These are phyloP conservation scores for Gardenia jasminoides DNA, from an alignment of 257 asterid genomes.

Conservation along the genomic window DNA sequence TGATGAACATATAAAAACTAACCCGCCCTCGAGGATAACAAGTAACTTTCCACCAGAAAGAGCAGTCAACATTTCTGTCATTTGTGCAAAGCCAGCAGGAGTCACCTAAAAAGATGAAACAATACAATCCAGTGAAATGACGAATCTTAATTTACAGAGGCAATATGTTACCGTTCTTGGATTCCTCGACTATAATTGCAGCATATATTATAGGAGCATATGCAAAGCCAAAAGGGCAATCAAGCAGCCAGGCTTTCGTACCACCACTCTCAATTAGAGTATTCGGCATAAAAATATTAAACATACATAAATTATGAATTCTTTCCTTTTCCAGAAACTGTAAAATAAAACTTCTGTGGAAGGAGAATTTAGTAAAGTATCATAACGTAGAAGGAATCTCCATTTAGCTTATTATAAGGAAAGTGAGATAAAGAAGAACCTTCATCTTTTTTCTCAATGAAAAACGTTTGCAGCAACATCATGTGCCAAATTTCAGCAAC, in stretches of 20 bases:
- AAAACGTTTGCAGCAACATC: neutral
- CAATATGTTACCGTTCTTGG: neutral
- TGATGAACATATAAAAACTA: conserved; percentile 31
- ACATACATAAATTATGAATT: too few relatives aligned
- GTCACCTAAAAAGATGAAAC: conserved; percentile 56
- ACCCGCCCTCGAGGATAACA: conserved; percentile 99
- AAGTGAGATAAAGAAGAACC: neutral
- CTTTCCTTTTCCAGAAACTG: neutral
- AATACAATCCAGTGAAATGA: neutral
- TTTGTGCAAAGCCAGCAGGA: conserved; percentile 86
- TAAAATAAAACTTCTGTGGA: neutral
- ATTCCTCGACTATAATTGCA: neutral
- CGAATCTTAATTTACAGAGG: neutral
- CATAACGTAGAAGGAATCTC: neutral
- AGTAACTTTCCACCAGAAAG: conserved; percentile 85
- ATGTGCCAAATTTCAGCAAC: neutral
- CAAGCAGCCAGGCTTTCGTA: neutral
- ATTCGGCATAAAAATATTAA: neutral
- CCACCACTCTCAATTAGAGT: neutral
- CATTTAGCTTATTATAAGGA: conserved; percentile 2
- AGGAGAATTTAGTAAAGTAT: neutral
- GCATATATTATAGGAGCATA: neutral
- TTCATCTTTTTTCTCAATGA: neutral
- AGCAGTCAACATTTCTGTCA: conserved; percentile 76
- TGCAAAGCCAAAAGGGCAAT: neutral